Conservation (phyloP, 345 rosid species). For the Salix caprea region DNA sequence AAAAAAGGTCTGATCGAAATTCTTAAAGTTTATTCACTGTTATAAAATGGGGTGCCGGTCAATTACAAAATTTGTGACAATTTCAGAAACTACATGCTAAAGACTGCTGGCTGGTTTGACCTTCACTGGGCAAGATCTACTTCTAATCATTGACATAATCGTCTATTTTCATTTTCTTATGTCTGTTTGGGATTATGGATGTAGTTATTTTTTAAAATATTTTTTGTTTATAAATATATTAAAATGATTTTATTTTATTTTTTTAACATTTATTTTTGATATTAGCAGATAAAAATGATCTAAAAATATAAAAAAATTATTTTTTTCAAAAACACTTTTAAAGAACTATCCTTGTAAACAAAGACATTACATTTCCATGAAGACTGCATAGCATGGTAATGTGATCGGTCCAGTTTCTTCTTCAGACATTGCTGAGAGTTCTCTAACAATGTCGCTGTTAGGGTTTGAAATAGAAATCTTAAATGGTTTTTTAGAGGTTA, state of each 20-base stretch:
- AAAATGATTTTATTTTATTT: too few relatives aligned
- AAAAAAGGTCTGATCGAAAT: not conserved
- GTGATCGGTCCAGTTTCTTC: constrained; percentile 39
- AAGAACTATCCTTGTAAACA: constrained; percentile 5
- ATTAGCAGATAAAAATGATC: too few relatives aligned
- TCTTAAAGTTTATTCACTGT: not conserved
- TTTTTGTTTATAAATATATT: too few relatives aligned
- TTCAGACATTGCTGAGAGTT: constrained; percentile 28
- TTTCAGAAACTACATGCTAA: not conserved
- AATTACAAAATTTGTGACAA: not conserved
- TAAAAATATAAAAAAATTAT: too few relatives aligned
- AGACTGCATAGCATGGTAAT: constrained; percentile 29
- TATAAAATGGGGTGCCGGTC: not conserved
- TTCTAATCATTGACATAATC: not conserved
- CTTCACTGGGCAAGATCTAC: not conserved
- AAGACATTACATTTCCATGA: constrained; percentile 22
- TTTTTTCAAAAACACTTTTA: too few relatives aligned
- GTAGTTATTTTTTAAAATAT: too few relatives aligned
- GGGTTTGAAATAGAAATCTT: too few relatives aligned
- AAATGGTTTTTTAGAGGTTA: too few relatives aligned
- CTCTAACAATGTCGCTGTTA: constrained; percentile 7
- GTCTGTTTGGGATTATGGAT: too few relatives aligned
- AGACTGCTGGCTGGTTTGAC: not conserved
- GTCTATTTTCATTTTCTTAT: constrained; percentile 21
- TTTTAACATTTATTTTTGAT: too few relatives aligned